Base-by-base conservation (phyloP, 352 stramenopile genomes). In the Globisporangium spiculum region DNA sequence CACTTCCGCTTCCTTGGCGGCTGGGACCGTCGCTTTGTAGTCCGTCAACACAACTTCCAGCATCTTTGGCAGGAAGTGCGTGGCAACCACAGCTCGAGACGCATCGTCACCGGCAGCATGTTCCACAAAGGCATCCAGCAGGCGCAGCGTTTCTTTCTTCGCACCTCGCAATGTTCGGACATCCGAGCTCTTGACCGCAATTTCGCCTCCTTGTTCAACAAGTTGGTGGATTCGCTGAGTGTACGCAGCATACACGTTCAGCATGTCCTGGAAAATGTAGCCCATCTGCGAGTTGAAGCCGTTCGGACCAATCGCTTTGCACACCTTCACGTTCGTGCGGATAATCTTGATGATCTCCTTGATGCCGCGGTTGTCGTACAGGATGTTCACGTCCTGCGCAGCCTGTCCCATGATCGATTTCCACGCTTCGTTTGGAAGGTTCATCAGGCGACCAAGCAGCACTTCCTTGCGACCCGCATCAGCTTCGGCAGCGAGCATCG, bases 231-330 rank as follows among this genome's bases (percentile, higher is more conserved):
- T 99, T 56, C 95, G 86, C 77, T 99, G 93, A n/a, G 93, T 98
- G 79, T 99, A 99, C 24, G 98, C 94, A 69, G 95, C 96, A 79
- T 99, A 99, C 12, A 99, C 93, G 74, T 99, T 99, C 26, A 99
- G 82, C 86, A 99, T 96, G 75, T 99, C 97, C 65, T 98, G 88
- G 79, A 99, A 99, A 73, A 99, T 98, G 66, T 90, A 95, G 71
- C 96, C 93, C 70, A 99, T 94, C 83, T 99, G 97, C 67, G 94
- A 93, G 55, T 98, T 98, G 75, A 98, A 99, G 32, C 99, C 90
- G 44, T 98, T 96, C 7, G 87, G 81, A 24, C 97, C 97, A 66
- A 99, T 94, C 12, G 97, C 88, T 65, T 91, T 91, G 84, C 97
- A 99, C 52, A 99, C 94, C 50, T 91, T 92, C 36, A 97, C 97